These are phyloP conservation scores for Xylariomycetidae sp. DNA, from an alignment of 2,329 filamentous ascomycete genomes.

Conservation along the genomic window DNA sequence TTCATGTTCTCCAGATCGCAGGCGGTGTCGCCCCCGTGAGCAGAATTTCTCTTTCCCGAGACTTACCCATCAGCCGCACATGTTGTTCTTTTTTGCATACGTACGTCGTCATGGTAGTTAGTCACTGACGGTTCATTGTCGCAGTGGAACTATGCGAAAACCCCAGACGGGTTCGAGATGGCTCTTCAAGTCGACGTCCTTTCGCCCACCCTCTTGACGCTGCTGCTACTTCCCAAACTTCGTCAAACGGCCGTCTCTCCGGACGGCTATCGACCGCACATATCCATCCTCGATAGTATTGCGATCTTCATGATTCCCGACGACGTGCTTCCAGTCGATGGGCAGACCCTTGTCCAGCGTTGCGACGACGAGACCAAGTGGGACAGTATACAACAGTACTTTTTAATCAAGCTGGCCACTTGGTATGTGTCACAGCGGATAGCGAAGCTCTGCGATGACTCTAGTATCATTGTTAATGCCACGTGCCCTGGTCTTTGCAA, in stretches of 20 bases:
- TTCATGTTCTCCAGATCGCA: conserved; percentile 1
- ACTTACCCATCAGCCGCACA: no score
- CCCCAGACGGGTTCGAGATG: conserved; percentile 1
- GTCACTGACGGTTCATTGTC: no score
- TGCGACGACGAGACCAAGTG: neutral
- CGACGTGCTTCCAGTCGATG: neutral
- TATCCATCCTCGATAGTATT: neutral
- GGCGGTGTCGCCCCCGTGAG: conserved; percentile 1
- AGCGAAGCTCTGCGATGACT: neutral
- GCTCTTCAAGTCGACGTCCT: conserved; percentile 1
- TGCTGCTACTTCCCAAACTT: conserved; percentile 1
- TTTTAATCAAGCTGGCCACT: neutral
- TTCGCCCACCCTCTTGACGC: neutral
- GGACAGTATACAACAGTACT: neutral
- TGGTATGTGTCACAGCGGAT: neutral
- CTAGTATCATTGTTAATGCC: conserved; percentile 2
- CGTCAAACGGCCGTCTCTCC: neutral
- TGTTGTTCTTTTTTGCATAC: no score
- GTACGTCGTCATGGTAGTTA: no score
- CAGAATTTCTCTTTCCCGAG: no score
- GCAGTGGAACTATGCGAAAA: neutral
- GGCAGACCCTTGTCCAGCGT: neutral
- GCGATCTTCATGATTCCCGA: neutral
- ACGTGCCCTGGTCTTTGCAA: conserved; percentile 7
- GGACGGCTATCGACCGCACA: neutral